phyloP scores from a whole-genome alignment of 108 stramenopile genomes.

The Epithemia pelagica region DNA sequence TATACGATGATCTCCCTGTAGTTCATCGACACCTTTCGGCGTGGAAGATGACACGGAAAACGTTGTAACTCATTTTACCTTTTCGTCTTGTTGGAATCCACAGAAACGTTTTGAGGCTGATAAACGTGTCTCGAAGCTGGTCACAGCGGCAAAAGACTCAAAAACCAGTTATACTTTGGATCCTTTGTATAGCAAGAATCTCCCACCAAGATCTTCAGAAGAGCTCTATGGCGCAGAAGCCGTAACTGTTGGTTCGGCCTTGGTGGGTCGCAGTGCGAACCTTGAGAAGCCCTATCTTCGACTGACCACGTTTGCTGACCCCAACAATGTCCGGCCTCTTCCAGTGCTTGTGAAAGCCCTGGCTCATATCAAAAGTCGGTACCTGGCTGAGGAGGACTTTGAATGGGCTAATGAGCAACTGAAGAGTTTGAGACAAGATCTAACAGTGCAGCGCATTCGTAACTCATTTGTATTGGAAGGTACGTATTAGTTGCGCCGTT shows the following conservation, averaged over 20 bases:
- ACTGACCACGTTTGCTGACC: slow-evolving; percentile 60
- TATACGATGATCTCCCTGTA: no score
- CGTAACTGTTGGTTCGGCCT: neutral
- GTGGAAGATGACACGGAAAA: no score
- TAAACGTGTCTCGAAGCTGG: neutral
- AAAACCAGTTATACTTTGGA: no score
- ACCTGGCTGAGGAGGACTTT: slow-evolving; percentile 67
- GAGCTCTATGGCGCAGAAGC: neutral
- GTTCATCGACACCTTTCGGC: no score
- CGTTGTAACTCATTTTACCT: no score
- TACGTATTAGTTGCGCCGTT: neutral
- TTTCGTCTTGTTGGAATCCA: no score
- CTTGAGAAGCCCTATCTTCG: slow-evolving; percentile 82
- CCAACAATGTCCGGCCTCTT: slow-evolving; percentile 62
- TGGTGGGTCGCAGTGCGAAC: slow-evolving; percentile 31
- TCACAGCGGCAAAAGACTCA: neutral
- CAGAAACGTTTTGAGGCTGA: neutral
- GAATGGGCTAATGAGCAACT: slow-evolving; percentile 81
- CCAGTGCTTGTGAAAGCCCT: slow-evolving; percentile 46
- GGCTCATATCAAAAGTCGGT: slow-evolving; percentile 53
- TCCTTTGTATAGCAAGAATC: no score
- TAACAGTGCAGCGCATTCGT: slow-evolving; percentile 71
- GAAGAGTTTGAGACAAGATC: slow-evolving; percentile 81
- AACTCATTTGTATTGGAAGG: slow-evolving; percentile 31
- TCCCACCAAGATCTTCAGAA: neutral